Conservation (phyloP, 208 protist species). For the Tritrichomonas musculus region DNA sequence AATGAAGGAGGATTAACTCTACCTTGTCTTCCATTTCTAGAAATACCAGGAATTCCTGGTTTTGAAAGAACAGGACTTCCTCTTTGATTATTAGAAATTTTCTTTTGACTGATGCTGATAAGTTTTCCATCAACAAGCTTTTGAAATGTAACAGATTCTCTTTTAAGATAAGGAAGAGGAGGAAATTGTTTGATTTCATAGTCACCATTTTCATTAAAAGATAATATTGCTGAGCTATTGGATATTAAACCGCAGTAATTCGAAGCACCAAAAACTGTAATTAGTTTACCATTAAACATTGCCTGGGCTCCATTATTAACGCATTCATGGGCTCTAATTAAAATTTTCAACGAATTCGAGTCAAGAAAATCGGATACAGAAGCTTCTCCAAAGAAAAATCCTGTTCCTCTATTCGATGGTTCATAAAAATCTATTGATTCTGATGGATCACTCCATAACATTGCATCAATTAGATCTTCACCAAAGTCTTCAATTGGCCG, state of each 20-base stretch:
- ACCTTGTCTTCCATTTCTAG: no score
- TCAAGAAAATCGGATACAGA: neutral
- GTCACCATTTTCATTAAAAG: neutral
- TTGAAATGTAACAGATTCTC: neutral
- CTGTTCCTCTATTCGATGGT: neutral
- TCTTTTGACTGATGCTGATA: no score
- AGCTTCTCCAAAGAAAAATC: neutral
- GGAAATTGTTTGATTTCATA: neutral
- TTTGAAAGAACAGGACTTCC: no score
- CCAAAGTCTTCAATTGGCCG: neutral
- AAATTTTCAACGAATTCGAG: neutral
- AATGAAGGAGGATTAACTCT: no score
- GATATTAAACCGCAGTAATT: conserved; percentile 30
- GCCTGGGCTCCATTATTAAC: neutral
- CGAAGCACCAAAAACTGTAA: conserved; percentile 22
- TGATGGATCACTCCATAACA: neutral
- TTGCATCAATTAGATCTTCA: neutral
- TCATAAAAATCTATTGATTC: neutral
- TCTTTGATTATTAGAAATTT: no score
- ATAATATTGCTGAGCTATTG: neutral
- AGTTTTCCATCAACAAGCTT: neutral
- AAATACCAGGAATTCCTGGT: no score
- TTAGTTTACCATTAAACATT: no score
- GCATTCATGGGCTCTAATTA: conserved; percentile 3
- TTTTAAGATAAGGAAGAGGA: neutral